Percentiles rank a stretch among this genome's conserved stretches.
phyloP scores from a whole-genome alignment of 2,329 filamentous ascomycete species.

The Bipolaris cookei region DNA sequence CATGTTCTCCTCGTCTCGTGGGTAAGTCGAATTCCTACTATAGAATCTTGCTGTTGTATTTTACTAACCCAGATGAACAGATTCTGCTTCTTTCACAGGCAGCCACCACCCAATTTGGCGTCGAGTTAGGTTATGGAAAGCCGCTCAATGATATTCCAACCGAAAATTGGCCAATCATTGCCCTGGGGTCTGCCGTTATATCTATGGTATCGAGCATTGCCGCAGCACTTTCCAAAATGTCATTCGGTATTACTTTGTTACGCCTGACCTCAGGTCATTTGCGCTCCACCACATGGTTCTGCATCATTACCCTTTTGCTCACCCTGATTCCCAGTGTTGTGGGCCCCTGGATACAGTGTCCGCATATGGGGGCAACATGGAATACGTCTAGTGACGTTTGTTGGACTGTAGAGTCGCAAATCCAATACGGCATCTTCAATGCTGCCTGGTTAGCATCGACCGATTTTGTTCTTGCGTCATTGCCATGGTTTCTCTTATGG shows the following conservation, averaged over 20 bases:
- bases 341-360: constrained; percentile 31
- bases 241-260: constrained; percentile 38
- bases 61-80: constrained; percentile 19
- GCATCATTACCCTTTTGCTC: constrained; percentile 32
- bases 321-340: constrained; percentile 35
- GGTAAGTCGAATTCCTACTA: constrained; percentile 17
- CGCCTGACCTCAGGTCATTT: constrained; percentile 26
- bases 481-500: constrained; percentile 40
- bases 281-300: constrained; percentile 33
- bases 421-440: constrained; percentile 40
- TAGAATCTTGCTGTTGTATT: neutral
- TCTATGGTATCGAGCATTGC: constrained; percentile 36
- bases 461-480: constrained; percentile 35
- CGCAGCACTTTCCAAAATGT: constrained; percentile 36
- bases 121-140: constrained; percentile 34
- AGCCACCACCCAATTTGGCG: constrained; percentile 29
- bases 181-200: constrained; percentile 22
- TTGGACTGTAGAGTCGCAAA: constrained; percentile 21
- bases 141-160: constrained; percentile 23
- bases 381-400: constrained; percentile 24
- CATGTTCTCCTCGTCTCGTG: constrained; percentile 35
- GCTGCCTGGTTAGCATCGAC: constrained; percentile 31
- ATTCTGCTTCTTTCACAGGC: constrained; percentile 29
- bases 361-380: constrained; percentile 26
- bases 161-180: constrained; percentile 24